phyloP scores from a whole-genome alignment of 257 asterid genomes.

The Lycium barbarum region DNA sequence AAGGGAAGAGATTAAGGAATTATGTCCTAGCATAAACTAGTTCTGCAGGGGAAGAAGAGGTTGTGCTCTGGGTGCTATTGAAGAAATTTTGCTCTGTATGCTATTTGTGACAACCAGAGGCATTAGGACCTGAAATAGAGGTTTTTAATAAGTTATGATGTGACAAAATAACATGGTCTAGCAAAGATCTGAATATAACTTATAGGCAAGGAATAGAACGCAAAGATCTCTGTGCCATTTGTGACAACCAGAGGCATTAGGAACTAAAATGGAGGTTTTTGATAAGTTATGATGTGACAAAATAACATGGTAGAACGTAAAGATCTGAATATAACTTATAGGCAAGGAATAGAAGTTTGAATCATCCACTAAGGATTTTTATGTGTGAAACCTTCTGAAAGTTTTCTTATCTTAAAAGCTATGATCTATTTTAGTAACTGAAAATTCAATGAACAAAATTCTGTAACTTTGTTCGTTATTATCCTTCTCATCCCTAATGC shows the following conservation, averaged over 20 bases:
- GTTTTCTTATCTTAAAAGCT: not conserved
- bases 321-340: constrained; percentile 13
- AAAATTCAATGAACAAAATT: not conserved
- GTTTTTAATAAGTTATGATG: not conserved
- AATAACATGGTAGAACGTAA: not conserved
- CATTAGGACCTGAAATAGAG: constrained; percentile 8
- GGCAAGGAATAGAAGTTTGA: not conserved
- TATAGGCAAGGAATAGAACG: not conserved
- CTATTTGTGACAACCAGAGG: not conserved
- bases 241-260: not conserved
- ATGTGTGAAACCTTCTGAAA: constrained; percentile 14
- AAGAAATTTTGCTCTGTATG: not conserved
- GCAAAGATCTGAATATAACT: constrained; percentile 12
- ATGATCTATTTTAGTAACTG: not conserved
- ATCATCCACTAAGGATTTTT: not conserved
- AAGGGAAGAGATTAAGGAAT: constrained; percentile 1
- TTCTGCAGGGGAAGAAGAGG: not conserved
- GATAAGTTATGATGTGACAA: constrained; percentile 6
- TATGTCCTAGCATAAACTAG: not conserved
- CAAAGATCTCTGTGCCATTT: not conserved
- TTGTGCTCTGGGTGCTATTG: not conserved
- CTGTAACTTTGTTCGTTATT: not conserved
- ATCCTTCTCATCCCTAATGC: not conserved
- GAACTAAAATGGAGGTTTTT: not conserved
- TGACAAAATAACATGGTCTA: not conserved